Conservation (phyloP, 306 rosid species). For the Citrullus mucosospermus region DNA sequence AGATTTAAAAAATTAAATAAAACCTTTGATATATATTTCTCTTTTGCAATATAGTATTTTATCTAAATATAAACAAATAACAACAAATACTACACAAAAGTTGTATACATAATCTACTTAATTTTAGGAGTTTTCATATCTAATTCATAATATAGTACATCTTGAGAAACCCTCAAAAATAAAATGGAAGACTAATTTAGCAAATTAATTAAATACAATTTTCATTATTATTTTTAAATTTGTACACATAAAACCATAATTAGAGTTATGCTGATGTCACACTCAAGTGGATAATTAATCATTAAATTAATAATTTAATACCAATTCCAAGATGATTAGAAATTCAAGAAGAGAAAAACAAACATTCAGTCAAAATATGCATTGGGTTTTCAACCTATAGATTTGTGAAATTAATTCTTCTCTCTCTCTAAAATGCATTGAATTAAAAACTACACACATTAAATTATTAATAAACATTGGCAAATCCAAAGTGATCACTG, state of each 20-base stretch:
- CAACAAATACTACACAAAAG: background rate
- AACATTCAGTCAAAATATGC: conserved; percentile 9
- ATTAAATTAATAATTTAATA: background rate
- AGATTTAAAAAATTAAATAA: background rate
- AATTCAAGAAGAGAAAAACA: conserved; percentile 2
- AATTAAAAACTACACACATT: background rate
- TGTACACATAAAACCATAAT: background rate
- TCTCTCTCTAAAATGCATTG: background rate
- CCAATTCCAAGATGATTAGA: conserved; percentile 1
- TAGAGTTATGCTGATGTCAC: background rate
- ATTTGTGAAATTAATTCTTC: background rate
- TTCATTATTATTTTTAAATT: background rate
- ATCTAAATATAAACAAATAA: background rate
- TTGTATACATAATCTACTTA: background rate
- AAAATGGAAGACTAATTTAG: background rate
- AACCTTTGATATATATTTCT: background rate
- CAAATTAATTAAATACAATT: background rate
- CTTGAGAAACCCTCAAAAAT: background rate
- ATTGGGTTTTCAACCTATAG: conserved; percentile 3
- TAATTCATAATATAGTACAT: background rate
- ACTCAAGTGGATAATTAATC: conserved; percentile 3
- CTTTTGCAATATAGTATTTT: background rate
- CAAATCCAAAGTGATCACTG: background rate
- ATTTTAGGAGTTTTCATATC: background rate
- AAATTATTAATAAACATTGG: background rate